Base-by-base conservation (phyloP, 306 rosid species). In the Mimosa bimucronata region DNA sequence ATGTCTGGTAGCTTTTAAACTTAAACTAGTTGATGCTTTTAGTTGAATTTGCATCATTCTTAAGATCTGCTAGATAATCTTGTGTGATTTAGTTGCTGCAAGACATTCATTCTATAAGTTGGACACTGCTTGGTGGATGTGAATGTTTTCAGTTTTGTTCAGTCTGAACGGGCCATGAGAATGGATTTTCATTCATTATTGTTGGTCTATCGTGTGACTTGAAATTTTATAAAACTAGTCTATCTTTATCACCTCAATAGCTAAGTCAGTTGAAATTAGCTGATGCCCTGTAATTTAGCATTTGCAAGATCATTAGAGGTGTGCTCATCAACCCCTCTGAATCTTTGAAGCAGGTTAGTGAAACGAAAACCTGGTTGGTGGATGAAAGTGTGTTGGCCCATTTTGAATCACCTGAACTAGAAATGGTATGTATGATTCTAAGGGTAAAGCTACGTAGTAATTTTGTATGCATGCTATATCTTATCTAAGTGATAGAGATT, bases 401-500 rank as follows among this genome's bases (percentile, higher is more conserved):
- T 85, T 96, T 96, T 79, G 93, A 91, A 85, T 90, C 98, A 37
- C 90, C 91, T 66, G 92, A 96, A 82, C 82, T 89, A 68, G 98
- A 95, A 86, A 66, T 72, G 89, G 97, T 96, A 89, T 79, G 87
- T 53, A 79, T 66, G 79, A 23, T 31, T 71, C 77, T 37, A 38
- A 68, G 61, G 67, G 38, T 21, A 81, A 79, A 68, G 85, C 64
- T 85, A 71, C 52, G 60, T 85, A 55, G 61, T 70, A 52, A 7
- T 75, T 76, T 78, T 82, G 66, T 70, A 74, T 21, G 13, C 28
- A 21, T 55, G 62, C 23, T 55, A 21, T n/a, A 19, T 55, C 28
- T 55, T n/a, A 4, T 9, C 62, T 21, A 31, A 76, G 52, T 86
- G 53, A 62, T 80, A 23, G 30, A 74, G 57, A 19, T 81, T 67